Evolutionary conservation across 768 basidiomycete species (phyloP).

Genomic region (Phlebiopsis flavidoalba): DNA sequence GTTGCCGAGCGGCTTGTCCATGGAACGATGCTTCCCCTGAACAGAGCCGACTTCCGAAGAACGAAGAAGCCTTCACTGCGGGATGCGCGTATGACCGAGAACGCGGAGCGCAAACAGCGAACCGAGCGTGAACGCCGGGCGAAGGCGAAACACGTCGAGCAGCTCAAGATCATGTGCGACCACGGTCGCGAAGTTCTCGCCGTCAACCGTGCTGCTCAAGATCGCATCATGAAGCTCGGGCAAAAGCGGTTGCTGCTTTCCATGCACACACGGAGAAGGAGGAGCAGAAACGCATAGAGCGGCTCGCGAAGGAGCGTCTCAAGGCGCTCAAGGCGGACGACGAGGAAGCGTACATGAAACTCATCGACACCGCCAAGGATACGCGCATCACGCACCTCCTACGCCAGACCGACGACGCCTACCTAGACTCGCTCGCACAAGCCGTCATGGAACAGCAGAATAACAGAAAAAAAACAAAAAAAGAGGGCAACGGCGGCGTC

Average conservation of each 20-base stretch:
- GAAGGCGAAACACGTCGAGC: conserved; percentile 95
- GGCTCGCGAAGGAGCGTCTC: conserved; percentile 95
- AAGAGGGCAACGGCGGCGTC: conserved; percentile 40
- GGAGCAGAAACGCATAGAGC: conserved; percentile 94
- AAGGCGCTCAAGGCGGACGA: conserved; percentile 97
- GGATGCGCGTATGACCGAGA: conserved; percentile 86
- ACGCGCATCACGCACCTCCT: conserved; percentile 97
- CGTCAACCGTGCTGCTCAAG: conserved; percentile 54
- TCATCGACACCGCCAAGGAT: conserved; percentile 98
- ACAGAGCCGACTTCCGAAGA: conserved; percentile 88
- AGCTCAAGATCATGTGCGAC: conserved; percentile 77
- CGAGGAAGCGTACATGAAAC: conserved; percentile 99
- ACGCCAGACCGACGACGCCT: conserved; percentile 86
- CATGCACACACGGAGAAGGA: conserved; percentile 93
- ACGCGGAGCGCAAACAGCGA: conserved; percentile 86
- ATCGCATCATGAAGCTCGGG: conserved; percentile 60
- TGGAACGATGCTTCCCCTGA: conserved; percentile 83
- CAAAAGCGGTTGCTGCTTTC: conserved; percentile 73
- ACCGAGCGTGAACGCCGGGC: conserved; percentile 89
- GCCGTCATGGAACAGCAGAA: conserved; percentile 91
- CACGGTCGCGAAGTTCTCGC: conserved; percentile 76
- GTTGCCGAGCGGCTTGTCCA: conserved; percentile 86
- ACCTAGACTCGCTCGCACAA: conserved; percentile 91
- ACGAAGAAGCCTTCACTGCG: conserved; percentile 80
- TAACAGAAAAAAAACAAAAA: no score